Evolutionary conservation across 768 basidiomycete species (phyloP).

Genomic region (Tylopilus felleus): DNA sequence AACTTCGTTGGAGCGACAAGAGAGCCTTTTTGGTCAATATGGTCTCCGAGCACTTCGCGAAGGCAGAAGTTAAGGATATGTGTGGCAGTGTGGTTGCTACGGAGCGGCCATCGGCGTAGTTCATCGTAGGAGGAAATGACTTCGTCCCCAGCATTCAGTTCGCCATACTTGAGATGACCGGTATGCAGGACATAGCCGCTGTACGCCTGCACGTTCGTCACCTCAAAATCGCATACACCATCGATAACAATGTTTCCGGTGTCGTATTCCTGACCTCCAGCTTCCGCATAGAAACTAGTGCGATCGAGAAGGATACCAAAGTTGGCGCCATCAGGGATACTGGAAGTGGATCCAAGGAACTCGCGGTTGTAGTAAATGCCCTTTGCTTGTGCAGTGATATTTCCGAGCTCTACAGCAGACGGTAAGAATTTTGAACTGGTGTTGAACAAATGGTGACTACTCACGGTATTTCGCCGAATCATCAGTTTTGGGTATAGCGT

Average conservation of each 20-base stretch:
- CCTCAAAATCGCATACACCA: constrained; percentile 87
- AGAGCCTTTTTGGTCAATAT: constrained; percentile 97
- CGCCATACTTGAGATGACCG: constrained; percentile 86
- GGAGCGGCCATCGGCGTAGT: constrained; percentile 91
- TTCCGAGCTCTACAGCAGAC: constrained; percentile 59
- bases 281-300: constrained; percentile 96
- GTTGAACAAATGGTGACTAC: constrained; percentile 22
- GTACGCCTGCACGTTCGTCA: constrained; percentile 89
- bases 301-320: constrained; percentile 90
- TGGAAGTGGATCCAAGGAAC: constrained; percentile 65
- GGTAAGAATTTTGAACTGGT: constrained; percentile 1
- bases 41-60: constrained; percentile 93
- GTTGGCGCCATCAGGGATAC: constrained; percentile 57
- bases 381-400: constrained; percentile 70
- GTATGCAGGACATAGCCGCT: constrained; percentile 96
- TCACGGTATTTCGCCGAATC: constrained; percentile 89
- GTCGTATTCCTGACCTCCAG: constrained; percentile 96
- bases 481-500: constrained; percentile 82
- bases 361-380: constrained; percentile 81
- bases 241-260: constrained; percentile 94
- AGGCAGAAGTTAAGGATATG: constrained; percentile 95
- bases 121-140: constrained; percentile 93
- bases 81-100: constrained; percentile 98
- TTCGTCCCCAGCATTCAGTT: constrained; percentile 70
- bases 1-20: constrained; percentile 94